Conservation (phyloP, 1,284 basidiomycete genomes). For the Meira nashicola region DNA sequence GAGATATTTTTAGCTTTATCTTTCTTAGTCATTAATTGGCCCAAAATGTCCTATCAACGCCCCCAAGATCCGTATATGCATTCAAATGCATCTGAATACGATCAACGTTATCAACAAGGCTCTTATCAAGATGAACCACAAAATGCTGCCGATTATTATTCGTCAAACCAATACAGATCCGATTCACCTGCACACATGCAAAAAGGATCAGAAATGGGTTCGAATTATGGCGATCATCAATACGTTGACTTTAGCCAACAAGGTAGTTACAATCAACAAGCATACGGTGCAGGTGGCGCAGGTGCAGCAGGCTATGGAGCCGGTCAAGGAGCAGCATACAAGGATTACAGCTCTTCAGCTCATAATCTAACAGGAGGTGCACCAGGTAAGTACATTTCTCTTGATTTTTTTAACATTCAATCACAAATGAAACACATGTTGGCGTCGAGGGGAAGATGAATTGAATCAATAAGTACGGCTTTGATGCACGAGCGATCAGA, state of each 20-base stretch:
- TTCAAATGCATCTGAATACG: constrained; percentile 47
- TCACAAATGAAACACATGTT: too few relatives aligned
- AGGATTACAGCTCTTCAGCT: constrained; percentile 7
- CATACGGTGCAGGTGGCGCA: neutral
- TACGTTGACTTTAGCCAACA: neutral
- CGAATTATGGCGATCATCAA: neutral
- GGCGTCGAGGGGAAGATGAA: too few relatives aligned
- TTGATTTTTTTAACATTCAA: neutral
- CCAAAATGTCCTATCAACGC: constrained; percentile 39
- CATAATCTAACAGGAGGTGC: constrained; percentile 6
- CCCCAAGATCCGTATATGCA: constrained; percentile 44
- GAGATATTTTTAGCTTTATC: too few relatives aligned
- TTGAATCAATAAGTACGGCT: too few relatives aligned
- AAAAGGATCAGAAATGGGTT: neutral
- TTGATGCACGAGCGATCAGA: too few relatives aligned
- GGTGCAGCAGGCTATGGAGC: neutral
- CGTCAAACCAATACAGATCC: neutral
- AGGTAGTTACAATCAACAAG: constrained; percentile 8
- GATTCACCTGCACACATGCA: constrained; percentile 3
- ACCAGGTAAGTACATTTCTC: constrained; percentile 2
- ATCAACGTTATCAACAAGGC: constrained; percentile 33
- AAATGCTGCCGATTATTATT: constrained; percentile 5
- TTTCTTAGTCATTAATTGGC: neutral
- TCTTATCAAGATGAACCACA: constrained; percentile 29
- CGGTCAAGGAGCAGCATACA: neutral